Conservation (phyloP, 805 yeast species). For the Sugiyamaella floridensis region DNA sequence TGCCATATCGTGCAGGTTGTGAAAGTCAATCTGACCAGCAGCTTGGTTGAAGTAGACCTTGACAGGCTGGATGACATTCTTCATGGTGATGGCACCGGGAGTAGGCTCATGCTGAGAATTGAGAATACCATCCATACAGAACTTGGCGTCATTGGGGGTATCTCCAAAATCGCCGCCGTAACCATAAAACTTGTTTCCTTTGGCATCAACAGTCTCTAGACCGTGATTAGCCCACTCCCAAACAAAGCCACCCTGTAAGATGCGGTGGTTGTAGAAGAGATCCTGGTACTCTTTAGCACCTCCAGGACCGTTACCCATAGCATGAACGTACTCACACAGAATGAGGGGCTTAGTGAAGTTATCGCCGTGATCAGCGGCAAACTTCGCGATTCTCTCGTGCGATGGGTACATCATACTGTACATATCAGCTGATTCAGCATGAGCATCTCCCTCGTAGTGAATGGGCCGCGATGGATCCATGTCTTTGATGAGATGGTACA, state of each 20-base stretch:
- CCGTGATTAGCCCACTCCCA: slow-evolving; percentile 39
- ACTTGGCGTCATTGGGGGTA: slow-evolving; percentile 31
- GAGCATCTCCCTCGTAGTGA: slow-evolving; percentile 33
- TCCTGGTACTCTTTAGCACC: slow-evolving; percentile 30
- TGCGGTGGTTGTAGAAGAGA: slow-evolving; percentile 25
- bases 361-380: slow-evolving; percentile 11
- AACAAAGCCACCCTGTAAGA: slow-evolving; percentile 34
- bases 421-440: slow-evolving; percentile 29
- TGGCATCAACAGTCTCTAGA: slow-evolving; percentile 11
- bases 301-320: slow-evolving; percentile 37
- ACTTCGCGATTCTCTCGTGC: slow-evolving; percentile 14
- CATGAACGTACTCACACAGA: slow-evolving; percentile 35
- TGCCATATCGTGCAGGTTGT: slow-evolving; percentile 11
- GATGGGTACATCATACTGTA: slow-evolving; percentile 31
- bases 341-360: slow-evolving; percentile 27
- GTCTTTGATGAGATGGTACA: slow-evolving; percentile 25
- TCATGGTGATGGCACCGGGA: slow-evolving; percentile 30
- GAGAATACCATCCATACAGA: slow-evolving; percentile 32
- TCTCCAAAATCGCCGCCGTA: slow-evolving; percentile 33
- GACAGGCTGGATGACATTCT: slow-evolving; percentile 28
- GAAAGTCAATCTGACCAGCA: slow-evolving; percentile 2
- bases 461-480: slow-evolving; percentile 29
- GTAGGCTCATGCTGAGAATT: slow-evolving; percentile 31
- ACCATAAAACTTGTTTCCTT: slow-evolving; percentile 12
- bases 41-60: slow-evolving; percentile 14